Evolutionary conservation across 768 basidiomycete species (phyloP).

Genomic region (Daedalea quercina): DNA sequence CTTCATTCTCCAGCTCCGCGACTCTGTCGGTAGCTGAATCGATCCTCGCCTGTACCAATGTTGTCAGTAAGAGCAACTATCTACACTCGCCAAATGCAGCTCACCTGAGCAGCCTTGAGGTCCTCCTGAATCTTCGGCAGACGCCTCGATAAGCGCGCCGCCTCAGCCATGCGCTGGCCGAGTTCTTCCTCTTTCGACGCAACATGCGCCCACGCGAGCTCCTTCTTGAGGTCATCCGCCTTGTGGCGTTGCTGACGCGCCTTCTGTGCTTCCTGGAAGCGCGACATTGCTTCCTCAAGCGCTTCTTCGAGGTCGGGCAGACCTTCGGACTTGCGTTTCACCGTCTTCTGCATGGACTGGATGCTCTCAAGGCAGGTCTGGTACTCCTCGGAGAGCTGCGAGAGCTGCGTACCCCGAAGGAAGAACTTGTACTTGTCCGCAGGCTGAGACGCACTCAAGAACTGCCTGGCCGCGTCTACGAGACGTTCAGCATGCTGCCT

Average conservation of each 20-base stretch:
- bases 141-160: slow-evolving; percentile 31
- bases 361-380: slow-evolving; percentile 70
- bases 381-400: slow-evolving; percentile 85
- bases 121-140: slow-evolving; percentile 34
- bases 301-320: slow-evolving; percentile 68
- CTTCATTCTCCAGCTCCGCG: slow-evolving; percentile 31
- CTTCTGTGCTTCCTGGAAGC: slow-evolving; percentile 68
- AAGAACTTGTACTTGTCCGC: slow-evolving; percentile 96
- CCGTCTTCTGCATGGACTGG: slow-evolving; percentile 54
- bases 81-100: background rate
- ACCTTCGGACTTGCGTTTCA: slow-evolving; percentile 66
- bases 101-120: slow-evolving; percentile 34
- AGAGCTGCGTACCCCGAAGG: slow-evolving; percentile 86
- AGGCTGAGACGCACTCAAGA: slow-evolving; percentile 76
- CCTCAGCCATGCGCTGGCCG: slow-evolving; percentile 32
- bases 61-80: background rate
- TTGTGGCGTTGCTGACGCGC: slow-evolving; percentile 66
- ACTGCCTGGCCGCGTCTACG: slow-evolving; percentile 44
- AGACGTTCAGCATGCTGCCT: background rate
- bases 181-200: slow-evolving; percentile 58
- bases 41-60: slow-evolving; percentile 25
- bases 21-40: slow-evolving; percentile 29
- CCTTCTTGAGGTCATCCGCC: slow-evolving; percentile 65
- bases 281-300: slow-evolving; percentile 47
- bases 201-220: slow-evolving; percentile 87